Conservation (phyloP, 805 yeast genomes). For the Saturnispora besseyi region DNA sequence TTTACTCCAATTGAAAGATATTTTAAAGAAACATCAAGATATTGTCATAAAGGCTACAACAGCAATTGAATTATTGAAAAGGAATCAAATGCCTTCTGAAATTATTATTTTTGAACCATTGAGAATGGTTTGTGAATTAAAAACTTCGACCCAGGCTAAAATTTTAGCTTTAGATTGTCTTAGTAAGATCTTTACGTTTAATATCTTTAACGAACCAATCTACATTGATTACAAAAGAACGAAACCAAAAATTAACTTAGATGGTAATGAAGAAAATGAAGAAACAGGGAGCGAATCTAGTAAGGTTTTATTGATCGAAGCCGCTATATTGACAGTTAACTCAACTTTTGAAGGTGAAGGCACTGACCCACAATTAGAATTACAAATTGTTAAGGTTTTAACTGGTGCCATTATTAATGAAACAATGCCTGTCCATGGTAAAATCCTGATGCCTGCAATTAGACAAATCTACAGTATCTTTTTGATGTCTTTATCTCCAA, state of each 20-base stretch:
- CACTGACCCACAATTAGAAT: constrained; percentile 79
- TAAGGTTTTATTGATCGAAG: constrained; percentile 57
- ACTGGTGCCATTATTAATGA: constrained; percentile 82
- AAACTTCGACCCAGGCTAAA: constrained; percentile 45
- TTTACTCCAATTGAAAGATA: constrained; percentile 25
- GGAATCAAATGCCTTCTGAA: constrained; percentile 34
- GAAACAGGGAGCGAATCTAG: constrained; percentile 29
- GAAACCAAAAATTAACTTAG: constrained; percentile 18
- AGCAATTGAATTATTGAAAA: constrained; percentile 35
- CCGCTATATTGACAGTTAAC: constrained; percentile 75
- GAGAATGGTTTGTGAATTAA: constrained; percentile 57
- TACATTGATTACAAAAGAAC: constrained; percentile 34
- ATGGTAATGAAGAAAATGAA: constrained; percentile 29
- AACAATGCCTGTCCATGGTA: constrained; percentile 80
- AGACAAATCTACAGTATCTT: constrained; percentile 91
- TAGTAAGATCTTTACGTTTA: constrained; percentile 82
- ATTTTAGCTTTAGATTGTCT: constrained; percentile 74
- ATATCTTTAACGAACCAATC: constrained; percentile 53
- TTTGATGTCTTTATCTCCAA: constrained; percentile 67
- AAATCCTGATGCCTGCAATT: constrained; percentile 77
- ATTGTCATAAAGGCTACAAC: constrained; percentile 31
- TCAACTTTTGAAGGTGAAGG: constrained; percentile 87
- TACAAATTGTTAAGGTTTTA: constrained; percentile 87
- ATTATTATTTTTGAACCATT: constrained; percentile 69
- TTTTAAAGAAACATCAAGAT: constrained; percentile 35